Base-by-base conservation (phyloP, 2,329 filamentous ascomycete species). In the Ploettnerulaceae sp. region DNA sequence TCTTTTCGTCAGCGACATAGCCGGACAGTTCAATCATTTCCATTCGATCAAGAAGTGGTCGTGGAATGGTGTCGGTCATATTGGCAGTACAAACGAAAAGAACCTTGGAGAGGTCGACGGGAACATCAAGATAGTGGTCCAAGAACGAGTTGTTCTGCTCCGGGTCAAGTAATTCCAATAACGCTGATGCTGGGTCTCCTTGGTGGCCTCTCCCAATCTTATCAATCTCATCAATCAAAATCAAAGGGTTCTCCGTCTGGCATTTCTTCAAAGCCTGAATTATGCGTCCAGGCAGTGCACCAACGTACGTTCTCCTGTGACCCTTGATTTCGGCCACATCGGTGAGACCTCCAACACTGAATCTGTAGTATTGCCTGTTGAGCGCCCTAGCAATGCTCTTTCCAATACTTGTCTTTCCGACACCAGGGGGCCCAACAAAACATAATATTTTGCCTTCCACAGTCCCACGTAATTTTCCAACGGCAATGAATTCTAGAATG, bases 261-360 rank as follows among this genome's bases (percentile, higher is more conserved):
- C 91, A 97, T 69, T 98, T 98, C 76, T 98, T 98, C 61, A 98
- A 72, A 1, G 93, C 93, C 68, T 98, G 94, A 52, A 98, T 97
- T 64, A 98, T 95, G 49, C 94, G 86, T 40, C 93, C 94, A 3
- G 93, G 93, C 26, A 98, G 72, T 20, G 93, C 93, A 53, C 94
- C 93, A 43, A 98, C 93, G 59, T 98, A 98, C 2, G 93, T 98
- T 59, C 93, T 80, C 60, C 93, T 79, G 66, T 98, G 93, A 40
- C 93, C 93, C 72, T 98, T 98, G 74, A 98, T 97, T 66, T 98
- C 93, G 14, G 93, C 93, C 54, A 98, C 94, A 68, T 98, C 93
- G 3, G 91, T 95, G 56, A 98, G 76, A 58, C 93, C 93, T 64
- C 93, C 93, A 7, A 98, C 93, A 62, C 90, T 96, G 75, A 98